phyloP scores from a whole-genome alignment of 306 rosid genomes.

The Calophaca sinica region DNA sequence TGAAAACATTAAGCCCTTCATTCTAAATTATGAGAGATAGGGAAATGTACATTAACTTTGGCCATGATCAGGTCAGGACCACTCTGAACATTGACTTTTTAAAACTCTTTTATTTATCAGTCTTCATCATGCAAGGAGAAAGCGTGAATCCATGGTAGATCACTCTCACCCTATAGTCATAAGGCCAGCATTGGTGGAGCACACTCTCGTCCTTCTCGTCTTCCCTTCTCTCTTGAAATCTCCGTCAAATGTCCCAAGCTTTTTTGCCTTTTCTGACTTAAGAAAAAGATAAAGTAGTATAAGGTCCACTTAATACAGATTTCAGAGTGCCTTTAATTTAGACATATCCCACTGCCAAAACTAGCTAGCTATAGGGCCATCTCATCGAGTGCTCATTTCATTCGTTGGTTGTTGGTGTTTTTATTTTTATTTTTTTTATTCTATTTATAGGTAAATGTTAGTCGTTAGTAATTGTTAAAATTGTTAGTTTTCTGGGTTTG shows the following conservation, averaged over 20 bases:
- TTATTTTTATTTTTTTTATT: too few species aligned
- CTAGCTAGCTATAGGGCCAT: constrained; percentile 42
- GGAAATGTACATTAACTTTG: constrained; percentile 2
- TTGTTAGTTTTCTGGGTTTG: too few species aligned
- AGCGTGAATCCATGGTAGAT: constrained; percentile 41
- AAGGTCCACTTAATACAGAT: constrained; percentile 44
- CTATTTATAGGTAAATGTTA: too few species aligned
- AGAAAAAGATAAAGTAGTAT: constrained; percentile 39
- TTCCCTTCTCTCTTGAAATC: constrained; percentile 23
- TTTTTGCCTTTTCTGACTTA: constrained; percentile 45
- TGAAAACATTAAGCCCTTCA: too few species aligned
- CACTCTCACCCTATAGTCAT: constrained; percentile 32
- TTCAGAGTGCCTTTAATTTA: constrained; percentile 46
- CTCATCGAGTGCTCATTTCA: constrained; percentile 14
- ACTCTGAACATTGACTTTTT: constrained; percentile 35
- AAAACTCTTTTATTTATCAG: constrained; percentile 40
- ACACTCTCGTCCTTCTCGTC: constrained; percentile 1
- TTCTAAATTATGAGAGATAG: too few species aligned
- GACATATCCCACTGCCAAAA: constrained; percentile 47
- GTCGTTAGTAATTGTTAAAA: too few species aligned
- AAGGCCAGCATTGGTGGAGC: constrained; percentile 56
- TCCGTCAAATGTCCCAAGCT: constrained; percentile 42
- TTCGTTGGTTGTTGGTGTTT: constrained; percentile 4
- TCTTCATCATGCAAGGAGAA: constrained; percentile 52
- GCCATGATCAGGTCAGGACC: constrained; percentile 42